Evolutionary conservation across 176 grass and related monocot species (phyloP), one percentile per base, ranked within the genome.

Genomic region (Aegilops longissima): DNA sequence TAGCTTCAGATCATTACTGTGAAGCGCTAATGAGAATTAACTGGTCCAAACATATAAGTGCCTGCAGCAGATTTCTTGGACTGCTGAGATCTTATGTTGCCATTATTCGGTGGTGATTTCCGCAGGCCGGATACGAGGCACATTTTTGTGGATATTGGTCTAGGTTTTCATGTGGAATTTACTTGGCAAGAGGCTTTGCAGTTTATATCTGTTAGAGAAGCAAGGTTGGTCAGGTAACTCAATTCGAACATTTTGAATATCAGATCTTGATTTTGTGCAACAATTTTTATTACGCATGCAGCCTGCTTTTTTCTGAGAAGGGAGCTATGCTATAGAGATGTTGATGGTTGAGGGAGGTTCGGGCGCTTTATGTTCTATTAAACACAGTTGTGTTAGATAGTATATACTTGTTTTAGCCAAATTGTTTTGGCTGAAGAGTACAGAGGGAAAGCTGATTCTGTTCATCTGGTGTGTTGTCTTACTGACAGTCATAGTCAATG

Each of bases 91-190:
- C 1, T 74, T 59, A 66, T 14, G 7, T 72, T 66, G 20, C 47
- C 20, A 4, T 66, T 73, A 33, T 66, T 80, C 0, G 61, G 35
- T 69, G 12, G 12, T 51, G 5, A 84, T 84, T 80, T 61, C 33
- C 23, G 65, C 86, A 98, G 96, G 44, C 92, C 90, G 9, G 96
- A 98, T 44, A 91, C 93, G 25, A 85, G 88, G 29, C 93, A 84
- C 78, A 95, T 98, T 90, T 98, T 94, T 90, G 90, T 98, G 54
- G 93, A 98, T 66, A 69, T 98, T 47, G 96, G 93, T 78, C 89
- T 98, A 72, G 96, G 93, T 66, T 98, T 98, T 88, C 96, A 94
- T 88, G 96, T 98, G 68, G 96, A 95, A 87, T 95, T 95, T 66
- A 95, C 86, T 91, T 98, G 93, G 90, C 91, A 81, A 61, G 96